Evolutionary conservation across 2,329 filamentous ascomycete genomes (phyloP), one percentile per base, ranked within the genome.

Genomic region (Chalaropsis thielavioides): DNA sequence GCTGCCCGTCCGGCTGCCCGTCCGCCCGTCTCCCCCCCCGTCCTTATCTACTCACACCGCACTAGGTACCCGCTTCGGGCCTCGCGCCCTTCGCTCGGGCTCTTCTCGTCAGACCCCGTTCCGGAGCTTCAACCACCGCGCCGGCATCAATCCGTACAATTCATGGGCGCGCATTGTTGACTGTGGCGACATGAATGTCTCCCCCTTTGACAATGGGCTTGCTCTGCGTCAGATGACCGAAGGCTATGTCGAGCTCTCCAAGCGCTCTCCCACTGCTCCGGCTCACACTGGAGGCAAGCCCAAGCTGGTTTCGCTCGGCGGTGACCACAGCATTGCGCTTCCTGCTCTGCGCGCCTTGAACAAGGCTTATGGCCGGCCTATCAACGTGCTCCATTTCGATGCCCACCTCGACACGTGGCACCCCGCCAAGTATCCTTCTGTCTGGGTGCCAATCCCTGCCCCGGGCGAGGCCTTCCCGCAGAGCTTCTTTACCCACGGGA

Each of bases 131-230:
- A 96, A 96, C 75, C 83, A 88, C 1, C 85, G 90, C 24, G 90
- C 90, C 1, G 81, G 81, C 46, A 81, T 96, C 69, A 96, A 96
- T 74, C 90, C 92, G 0, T 96, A 94, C 76, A 78, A 79, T 49
- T 87, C 82, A 64, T 92, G 88, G 87, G 88, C 89, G 0, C 84
- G 78, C 46, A 83, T 96, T 67, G 78, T 92, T 62, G 92, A 96
- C 77, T 96, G 92, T 74, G 92, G 92, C 59, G 92, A 96, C 73
- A 90, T 96, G 65, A 90, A 92, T 35, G 80, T 95, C 69, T 89
- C 87, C 0, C 91, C 91, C 0, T 87, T 95, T 70, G 90, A 96
- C 76, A 96, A 96, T 73, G 83, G 79, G 1, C 78, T 95, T 17
- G 92, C 92, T 0, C 77, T 92, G 64, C 78, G 80, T 56, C 92